phyloP scores from a whole-genome alignment of 805 yeast genomes.

The Hanseniaspora pseudoguilliermondii region DNA sequence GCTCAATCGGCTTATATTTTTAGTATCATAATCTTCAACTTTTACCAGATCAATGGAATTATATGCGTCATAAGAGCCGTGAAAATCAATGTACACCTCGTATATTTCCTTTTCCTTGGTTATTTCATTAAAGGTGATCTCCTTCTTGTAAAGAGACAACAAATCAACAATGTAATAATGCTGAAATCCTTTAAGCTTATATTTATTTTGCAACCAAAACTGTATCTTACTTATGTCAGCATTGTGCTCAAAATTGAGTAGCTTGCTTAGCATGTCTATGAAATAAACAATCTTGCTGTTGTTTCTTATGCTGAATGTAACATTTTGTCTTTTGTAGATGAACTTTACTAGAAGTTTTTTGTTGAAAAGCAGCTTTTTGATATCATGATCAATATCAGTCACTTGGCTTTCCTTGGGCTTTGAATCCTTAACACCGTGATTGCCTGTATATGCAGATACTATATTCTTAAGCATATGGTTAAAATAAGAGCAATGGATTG shows the following conservation, averaged over 20 bases:
- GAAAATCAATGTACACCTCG: neutral
- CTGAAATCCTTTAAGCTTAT: neutral
- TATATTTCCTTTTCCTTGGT: neutral
- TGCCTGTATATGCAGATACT: neutral
- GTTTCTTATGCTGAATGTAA: neutral
- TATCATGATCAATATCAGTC: neutral
- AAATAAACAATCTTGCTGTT: slow-evolving; percentile 5
- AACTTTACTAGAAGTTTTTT: neutral
- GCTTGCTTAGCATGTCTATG: neutral
- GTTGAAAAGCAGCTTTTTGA: neutral
- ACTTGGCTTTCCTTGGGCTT: neutral
- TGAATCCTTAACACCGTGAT: neutral
- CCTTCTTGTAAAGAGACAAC: neutral
- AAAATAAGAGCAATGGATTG: too few relatives aligned
- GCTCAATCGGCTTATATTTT: neutral
- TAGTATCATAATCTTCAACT: neutral
- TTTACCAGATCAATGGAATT: neutral
- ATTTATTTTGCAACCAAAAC: neutral
- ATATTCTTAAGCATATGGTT: neutral
- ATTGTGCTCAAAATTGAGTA: slow-evolving; percentile 2
- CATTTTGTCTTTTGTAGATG: neutral
- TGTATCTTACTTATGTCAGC: neutral
- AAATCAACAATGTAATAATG: neutral
- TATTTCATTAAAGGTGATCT: neutral
- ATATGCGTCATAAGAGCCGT: neutral